Evolutionary conservation across 139 green algal genomes (phyloP).

Genomic region (Chlorella sp.): DNA sequence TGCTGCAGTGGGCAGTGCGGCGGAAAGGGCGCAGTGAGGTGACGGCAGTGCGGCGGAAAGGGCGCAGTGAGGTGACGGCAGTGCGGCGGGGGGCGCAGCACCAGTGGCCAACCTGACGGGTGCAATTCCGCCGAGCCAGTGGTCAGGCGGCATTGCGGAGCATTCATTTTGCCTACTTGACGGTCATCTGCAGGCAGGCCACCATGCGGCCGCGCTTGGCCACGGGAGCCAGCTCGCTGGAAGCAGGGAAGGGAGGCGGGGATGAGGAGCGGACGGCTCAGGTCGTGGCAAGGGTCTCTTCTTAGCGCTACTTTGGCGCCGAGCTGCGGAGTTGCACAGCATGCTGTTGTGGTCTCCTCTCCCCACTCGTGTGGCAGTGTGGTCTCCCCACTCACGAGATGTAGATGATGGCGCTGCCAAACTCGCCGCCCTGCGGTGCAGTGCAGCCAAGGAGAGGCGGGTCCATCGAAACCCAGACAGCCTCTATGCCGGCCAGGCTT

Average conservation of each 20-base stretch:
- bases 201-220: conserved; percentile 8
- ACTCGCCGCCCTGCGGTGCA: conserved; percentile 20
- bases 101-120: no score
- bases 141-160: no score
- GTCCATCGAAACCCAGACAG: no score
- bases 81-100: no score
- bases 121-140: no score
- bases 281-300: no score
- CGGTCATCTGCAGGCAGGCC: conserved; percentile 15
- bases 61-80: no score
- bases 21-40: background rate
- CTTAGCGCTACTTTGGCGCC: no score
- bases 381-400: background rate
- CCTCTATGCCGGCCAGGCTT: no score
- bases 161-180: background rate
- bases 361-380: no score
- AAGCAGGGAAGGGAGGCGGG: background rate
- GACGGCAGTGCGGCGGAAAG: background rate
- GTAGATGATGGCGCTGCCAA: conserved; percentile 31
- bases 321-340: no score
- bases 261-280: background rate
- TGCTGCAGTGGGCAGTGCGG: background rate
- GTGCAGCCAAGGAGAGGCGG: no score
- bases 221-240: conserved; percentile 17
- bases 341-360: background rate